Evolutionary conservation across 179 eudicot genomes (phyloP).

Genomic region (Corrigiola litoralis): DNA sequence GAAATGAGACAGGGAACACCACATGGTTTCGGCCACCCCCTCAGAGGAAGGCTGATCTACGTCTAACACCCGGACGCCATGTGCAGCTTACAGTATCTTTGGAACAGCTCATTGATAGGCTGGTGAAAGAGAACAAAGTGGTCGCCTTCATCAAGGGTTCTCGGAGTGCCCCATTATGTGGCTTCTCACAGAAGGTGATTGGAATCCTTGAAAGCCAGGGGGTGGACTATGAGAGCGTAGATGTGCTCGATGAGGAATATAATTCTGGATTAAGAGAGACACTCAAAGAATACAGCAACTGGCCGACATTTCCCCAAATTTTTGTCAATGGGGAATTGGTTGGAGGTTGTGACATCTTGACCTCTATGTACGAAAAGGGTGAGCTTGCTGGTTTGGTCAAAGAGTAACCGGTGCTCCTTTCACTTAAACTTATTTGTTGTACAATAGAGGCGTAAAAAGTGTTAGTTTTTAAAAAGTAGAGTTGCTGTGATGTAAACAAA

Average conservation of each 20-base stretch:
- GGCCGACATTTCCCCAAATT: slow-evolving; percentile 98
- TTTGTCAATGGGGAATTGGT: slow-evolving; percentile 86
- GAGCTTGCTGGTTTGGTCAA: slow-evolving; percentile 67
- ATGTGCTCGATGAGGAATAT: slow-evolving; percentile 86
- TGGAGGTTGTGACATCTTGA: slow-evolving; percentile 92
- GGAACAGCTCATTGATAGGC: slow-evolving; percentile 69
- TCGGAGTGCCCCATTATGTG: slow-evolving; percentile 80
- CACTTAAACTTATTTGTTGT: slow-evolving; percentile 10
- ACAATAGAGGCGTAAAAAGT: not conserved
- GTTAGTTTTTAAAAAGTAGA: not conserved
- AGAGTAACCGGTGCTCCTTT: slow-evolving; percentile 13
- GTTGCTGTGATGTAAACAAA: not conserved
- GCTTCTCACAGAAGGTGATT: slow-evolving; percentile 86
- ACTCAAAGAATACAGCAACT: slow-evolving; percentile 77
- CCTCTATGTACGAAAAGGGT: slow-evolving; percentile 84
- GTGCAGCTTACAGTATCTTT: slow-evolving; percentile 71
- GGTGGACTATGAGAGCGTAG: slow-evolving; percentile 81
- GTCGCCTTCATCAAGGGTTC: slow-evolving; percentile 96
- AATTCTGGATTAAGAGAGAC: slow-evolving; percentile 75
- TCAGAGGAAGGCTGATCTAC: slow-evolving; percentile 69
- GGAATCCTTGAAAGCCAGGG: slow-evolving; percentile 80
- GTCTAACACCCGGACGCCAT: slow-evolving; percentile 81
- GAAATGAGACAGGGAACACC: slow-evolving; percentile 82
- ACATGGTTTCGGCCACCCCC: slow-evolving; percentile 80
- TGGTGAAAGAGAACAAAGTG: slow-evolving; percentile 92